These are phyloP conservation scores for Colletotrichum destructivum DNA, from an alignment of 2,329 filamentous ascomycete species.

Conservation along the genomic window DNA sequence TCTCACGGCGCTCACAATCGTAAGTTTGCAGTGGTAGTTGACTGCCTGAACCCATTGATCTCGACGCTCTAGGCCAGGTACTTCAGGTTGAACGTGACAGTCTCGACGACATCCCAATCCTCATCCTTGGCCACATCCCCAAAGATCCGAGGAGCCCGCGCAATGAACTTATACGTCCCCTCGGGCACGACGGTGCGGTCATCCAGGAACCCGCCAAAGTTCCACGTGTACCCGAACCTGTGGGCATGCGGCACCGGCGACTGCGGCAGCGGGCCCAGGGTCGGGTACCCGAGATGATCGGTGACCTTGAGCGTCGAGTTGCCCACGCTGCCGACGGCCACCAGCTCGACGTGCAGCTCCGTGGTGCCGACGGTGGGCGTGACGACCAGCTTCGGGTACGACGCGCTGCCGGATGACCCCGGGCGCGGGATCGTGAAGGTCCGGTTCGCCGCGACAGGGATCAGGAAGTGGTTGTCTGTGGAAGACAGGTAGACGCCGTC, in stretches of 20 bases:
- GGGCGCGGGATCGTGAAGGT: slow-evolving; percentile 47
- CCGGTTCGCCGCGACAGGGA: slow-evolving; percentile 42
- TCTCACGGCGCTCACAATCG: no score
- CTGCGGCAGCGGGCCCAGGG: slow-evolving; percentile 43
- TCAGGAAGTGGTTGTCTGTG: slow-evolving; percentile 35
- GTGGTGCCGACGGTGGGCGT: slow-evolving; percentile 41
- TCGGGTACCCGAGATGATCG: slow-evolving; percentile 43
- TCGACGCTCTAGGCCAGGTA: slow-evolving; percentile 12
- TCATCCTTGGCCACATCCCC: slow-evolving; percentile 45
- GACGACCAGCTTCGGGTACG: slow-evolving; percentile 29
- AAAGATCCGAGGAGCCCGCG: slow-evolving; percentile 46
- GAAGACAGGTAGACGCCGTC: slow-evolving; percentile 42
- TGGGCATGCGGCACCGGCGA: slow-evolving; percentile 43
- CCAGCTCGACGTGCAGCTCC: slow-evolving; percentile 45
- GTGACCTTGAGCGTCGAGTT: slow-evolving; percentile 38
- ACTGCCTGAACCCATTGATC: no score
- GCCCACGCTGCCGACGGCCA: slow-evolving; percentile 36
- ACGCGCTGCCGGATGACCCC: slow-evolving; percentile 6
- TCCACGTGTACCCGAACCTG: slow-evolving; percentile 20
- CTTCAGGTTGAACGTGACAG: slow-evolving; percentile 41
- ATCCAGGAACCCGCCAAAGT: slow-evolving; percentile 45
- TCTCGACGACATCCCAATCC: slow-evolving; percentile 46
- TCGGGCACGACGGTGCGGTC: slow-evolving; percentile 46
- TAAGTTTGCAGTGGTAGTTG: no score
- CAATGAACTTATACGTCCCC: slow-evolving; percentile 47